Percentiles rank a stretch among this genome's conserved stretches.
These are phyloP conservation scores for Didymella pomorum DNA, from an alignment of 2,329 filamentous ascomycete genomes.

Conservation along the genomic window DNA sequence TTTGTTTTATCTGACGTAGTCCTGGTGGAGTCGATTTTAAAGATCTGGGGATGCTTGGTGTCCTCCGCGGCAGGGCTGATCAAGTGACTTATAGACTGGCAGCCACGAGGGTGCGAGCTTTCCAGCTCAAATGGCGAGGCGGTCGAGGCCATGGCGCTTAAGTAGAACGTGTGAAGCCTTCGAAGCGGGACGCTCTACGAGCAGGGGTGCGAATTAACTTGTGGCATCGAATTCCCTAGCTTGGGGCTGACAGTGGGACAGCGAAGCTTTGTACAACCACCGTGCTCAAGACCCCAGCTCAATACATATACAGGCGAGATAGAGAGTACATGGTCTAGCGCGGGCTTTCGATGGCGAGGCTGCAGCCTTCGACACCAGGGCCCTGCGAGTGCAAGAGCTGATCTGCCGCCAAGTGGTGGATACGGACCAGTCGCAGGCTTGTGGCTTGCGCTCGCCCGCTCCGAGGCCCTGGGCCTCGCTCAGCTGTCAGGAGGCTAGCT, in stretches of 20 bases:
- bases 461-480: slow-evolving; percentile 27
- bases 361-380: slow-evolving; percentile 32
- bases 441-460: slow-evolving; percentile 36
- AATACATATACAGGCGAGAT: slow-evolving; percentile 29
- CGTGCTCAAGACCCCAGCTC: slow-evolving; percentile 33
- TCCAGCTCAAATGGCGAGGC: slow-evolving; percentile 26
- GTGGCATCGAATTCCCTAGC: slow-evolving; percentile 36
- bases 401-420: slow-evolving; percentile 23
- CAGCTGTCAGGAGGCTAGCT: slow-evolving; percentile 29
- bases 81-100: slow-evolving; percentile 8
- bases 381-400: slow-evolving; percentile 26
- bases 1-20: slow-evolving; percentile 12
- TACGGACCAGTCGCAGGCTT: slow-evolving; percentile 16
- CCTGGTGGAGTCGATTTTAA: not conserved
- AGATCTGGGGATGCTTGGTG: slow-evolving; percentile 1
- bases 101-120: slow-evolving; percentile 28
- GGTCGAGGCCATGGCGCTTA: slow-evolving; percentile 33
- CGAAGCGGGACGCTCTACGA: slow-evolving; percentile 22
- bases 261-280: slow-evolving; percentile 32
- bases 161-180: slow-evolving; percentile 30
- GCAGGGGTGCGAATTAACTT: slow-evolving; percentile 20
- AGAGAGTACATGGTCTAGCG: slow-evolving; percentile 35
- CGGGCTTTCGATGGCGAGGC: slow-evolving; percentile 34
- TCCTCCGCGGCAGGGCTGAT: not conserved
- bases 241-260: slow-evolving; percentile 33